These are phyloP conservation scores for Citrus cavaleriei DNA, from an alignment of 345 rosid species.

Conservation along the genomic window DNA sequence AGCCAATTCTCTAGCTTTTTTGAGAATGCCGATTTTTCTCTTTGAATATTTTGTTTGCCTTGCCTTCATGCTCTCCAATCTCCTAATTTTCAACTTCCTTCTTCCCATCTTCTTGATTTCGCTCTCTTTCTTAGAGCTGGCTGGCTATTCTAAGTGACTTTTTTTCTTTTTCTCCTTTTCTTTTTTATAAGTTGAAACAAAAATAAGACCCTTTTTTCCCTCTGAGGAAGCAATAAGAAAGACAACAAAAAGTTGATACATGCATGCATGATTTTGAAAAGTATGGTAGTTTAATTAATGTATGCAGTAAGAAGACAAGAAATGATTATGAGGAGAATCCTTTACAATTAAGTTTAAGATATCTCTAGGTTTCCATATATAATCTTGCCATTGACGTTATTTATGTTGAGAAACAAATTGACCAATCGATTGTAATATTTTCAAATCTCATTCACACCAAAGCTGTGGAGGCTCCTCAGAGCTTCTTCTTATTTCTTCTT, in stretches of 20 bases:
- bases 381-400: background rate
- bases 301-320: background rate
- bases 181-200: no score
- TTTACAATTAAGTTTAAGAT: background rate
- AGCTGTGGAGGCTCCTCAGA: no score
- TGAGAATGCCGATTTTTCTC: constrained; percentile 35
- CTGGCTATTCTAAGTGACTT: no score
- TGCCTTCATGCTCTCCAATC: constrained; percentile 20
- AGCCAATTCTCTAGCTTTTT: constrained; percentile 36
- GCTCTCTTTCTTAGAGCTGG: no score
- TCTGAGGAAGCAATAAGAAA: background rate
- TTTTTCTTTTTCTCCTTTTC: no score
- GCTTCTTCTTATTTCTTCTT: no score
- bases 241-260: background rate
- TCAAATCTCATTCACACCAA: no score
- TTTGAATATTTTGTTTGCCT: constrained; percentile 46
- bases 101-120: constrained; percentile 31
- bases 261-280: background rate
- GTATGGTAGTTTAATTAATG: background rate
- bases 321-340: constrained; percentile 1
- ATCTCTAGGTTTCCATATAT: background rate
- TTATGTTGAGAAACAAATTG: background rate
- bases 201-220: no score
- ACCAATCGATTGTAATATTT: background rate
- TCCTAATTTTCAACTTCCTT: constrained; percentile 24